A percentile compares a stretch with the other conserved stretches of the same genome.
phyloP scores from a whole-genome alignment of 2,329 filamentous ascomycete species.

The Periconia sp. region DNA sequence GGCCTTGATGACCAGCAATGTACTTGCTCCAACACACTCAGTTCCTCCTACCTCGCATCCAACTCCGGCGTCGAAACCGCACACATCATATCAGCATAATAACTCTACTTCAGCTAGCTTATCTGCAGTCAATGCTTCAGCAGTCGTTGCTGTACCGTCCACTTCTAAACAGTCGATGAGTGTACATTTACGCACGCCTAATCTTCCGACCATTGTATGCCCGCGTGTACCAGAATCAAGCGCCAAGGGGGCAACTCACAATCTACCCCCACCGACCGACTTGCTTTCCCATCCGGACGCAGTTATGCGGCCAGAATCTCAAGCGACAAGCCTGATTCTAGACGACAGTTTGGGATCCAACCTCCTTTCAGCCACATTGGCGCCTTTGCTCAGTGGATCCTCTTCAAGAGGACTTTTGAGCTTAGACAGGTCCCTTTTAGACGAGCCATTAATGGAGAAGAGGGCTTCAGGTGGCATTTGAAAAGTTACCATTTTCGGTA shows the following conservation, averaged over 20 bases:
- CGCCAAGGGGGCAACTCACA: conserved; percentile 32
- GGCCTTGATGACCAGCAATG: conserved; percentile 13
- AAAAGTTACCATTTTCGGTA: too few relatives aligned
- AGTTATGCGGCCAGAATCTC: conserved; percentile 14
- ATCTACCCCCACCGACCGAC: conserved; percentile 40
- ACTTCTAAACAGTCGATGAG: conserved; percentile 10
- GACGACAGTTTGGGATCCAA: conserved; percentile 17
- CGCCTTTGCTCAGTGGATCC: conserved; percentile 1
- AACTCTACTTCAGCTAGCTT: conserved; percentile 3
- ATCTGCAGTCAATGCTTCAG: neutral
- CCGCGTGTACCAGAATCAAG: conserved; percentile 36
- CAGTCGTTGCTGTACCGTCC: neutral
- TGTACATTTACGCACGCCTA: conserved; percentile 29
- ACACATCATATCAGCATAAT: conserved; percentile 1
- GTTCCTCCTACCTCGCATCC: conserved; percentile 2
- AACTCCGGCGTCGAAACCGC: neutral
- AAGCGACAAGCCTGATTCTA: conserved; percentile 7
- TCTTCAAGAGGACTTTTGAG: too few relatives aligned
- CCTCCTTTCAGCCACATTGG: conserved; percentile 13
- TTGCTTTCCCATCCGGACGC: conserved; percentile 33
- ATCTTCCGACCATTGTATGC: conserved; percentile 38
- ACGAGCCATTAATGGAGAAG: too few relatives aligned
- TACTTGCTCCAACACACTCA: conserved; percentile 2
- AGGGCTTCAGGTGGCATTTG: too few relatives aligned
- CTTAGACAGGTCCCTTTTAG: too few relatives aligned